phyloP scores from a whole-genome alignment of 352 stramenopile species.

The Phytophthora foliorum region DNA sequence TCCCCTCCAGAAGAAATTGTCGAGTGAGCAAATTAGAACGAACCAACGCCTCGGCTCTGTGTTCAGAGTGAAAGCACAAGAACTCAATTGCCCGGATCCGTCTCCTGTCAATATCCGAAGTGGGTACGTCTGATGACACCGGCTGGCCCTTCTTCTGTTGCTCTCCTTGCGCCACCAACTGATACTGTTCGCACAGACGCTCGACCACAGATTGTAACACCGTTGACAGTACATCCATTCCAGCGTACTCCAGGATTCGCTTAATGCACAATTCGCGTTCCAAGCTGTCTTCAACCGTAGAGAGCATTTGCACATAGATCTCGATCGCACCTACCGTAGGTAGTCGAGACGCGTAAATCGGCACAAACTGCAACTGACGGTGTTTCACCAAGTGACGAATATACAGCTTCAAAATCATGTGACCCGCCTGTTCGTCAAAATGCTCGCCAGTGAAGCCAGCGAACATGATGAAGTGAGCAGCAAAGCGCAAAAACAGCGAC shows the following conservation, averaged over 20 bases:
- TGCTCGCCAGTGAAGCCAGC: conserved; percentile 71
- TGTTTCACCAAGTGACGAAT: conserved; percentile 88
- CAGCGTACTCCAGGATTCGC: conserved; percentile 70
- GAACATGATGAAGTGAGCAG: conserved; percentile 85
- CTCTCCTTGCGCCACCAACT: conserved; percentile 36
- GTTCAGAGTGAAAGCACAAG: conserved; percentile 78
- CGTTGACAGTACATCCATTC: conserved; percentile 70
- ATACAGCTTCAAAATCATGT: conserved; percentile 88
- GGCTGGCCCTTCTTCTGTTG: conserved; percentile 34
- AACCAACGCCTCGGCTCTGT: conserved; percentile 68
- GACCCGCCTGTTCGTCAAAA: conserved; percentile 68
- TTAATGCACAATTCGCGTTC: conserved; percentile 79
- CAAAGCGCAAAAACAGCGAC: conserved; percentile 78
- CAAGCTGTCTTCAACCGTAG: conserved; percentile 63
- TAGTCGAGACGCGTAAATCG: conserved; percentile 76
- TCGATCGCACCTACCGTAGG: conserved; percentile 67
- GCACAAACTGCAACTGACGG: conserved; percentile 77
- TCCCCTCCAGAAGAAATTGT: conserved; percentile 79
- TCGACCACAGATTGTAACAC: conserved; percentile 70
- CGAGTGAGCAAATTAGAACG: conserved; percentile 71
- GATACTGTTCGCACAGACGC: conserved; percentile 52
- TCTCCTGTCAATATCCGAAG: conserved; percentile 59
- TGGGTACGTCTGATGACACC: conserved; percentile 33
- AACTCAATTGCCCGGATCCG: conserved; percentile 78
- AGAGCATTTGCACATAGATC: conserved; percentile 83